Evolutionary conservation across 495 filamentous ascomycete genomes (phyloP), one percentile per base, ranked within the genome.

Genomic region (Penicillium roqueforti): DNA sequence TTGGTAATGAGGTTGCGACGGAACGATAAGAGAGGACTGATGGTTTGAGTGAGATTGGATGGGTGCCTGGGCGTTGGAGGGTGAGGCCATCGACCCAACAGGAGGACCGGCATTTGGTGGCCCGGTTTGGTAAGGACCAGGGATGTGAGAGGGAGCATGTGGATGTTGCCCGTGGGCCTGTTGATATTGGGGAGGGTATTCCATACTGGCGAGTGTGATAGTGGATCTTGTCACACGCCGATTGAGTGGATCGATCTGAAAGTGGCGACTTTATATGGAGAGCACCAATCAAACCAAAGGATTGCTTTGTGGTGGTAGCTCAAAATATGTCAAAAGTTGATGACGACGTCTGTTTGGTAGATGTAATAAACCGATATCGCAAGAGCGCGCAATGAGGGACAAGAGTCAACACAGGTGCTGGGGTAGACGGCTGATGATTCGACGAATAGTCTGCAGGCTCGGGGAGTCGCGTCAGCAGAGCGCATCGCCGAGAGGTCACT

Each of bases 171-270:
- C 76, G 66, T 80, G 79, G 57, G 76, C 67, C 63, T 80, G 76
- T 68, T 80, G 79, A 67, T 79, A 78, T 61, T 80, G 78, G 45
- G 75, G 66, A 54, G 75, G 70, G 53, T 81, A 82, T 63, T 82
- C 79, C 79, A 82, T 81, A 60, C 61, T 78, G 62, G 52, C 55
- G 29, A 43, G 47, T 51, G 51, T 53, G 61, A 57, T 47, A 56
- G 63, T 45, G 45, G 53, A 55, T 52, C 55, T 60, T 55, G 69
- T 71, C 68, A 67, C 68, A 64, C 52, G 49, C 37, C 20, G 67
- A 57, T 58, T 61, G 68, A 63, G 54, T 59, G 51, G 49, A 45
- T 44, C 48, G 52, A 53, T 57, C 60, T 54, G 57, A 34, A 57
- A 57, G 56, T 57, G 61, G 66, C 62, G 51, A 54, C 47, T 46